Evolutionary conservation across 2,329 filamentous ascomycete species (phyloP).

Genomic region (Sporothrix brasiliensis): DNA sequence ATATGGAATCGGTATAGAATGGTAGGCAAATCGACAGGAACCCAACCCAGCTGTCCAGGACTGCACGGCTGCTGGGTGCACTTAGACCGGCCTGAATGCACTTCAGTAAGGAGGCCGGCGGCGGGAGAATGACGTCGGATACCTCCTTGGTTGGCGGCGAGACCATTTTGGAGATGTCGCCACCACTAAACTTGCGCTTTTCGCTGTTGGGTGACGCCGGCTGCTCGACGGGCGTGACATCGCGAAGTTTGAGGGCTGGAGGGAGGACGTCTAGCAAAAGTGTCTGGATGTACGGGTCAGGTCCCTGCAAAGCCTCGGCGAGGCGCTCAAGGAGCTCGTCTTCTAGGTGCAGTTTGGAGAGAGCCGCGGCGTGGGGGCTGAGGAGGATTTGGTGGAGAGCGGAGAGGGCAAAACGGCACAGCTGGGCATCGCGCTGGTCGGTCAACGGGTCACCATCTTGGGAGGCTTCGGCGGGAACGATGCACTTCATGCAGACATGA

Average conservation of each 20-base stretch:
- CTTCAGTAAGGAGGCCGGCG: slow-evolving; percentile 73
- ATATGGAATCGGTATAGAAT: slow-evolving; percentile 80
- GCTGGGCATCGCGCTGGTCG: slow-evolving; percentile 59
- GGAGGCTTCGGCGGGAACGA: slow-evolving; percentile 46
- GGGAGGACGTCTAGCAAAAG: slow-evolving; percentile 78
- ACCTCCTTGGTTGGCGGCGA: slow-evolving; percentile 8
- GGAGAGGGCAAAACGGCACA: slow-evolving; percentile 71
- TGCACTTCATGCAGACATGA: slow-evolving; percentile 65
- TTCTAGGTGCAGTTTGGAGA: slow-evolving; percentile 70
- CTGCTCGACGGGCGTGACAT: slow-evolving; percentile 43
- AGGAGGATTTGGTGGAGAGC: slow-evolving; percentile 71
- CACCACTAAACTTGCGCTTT: slow-evolving; percentile 47
- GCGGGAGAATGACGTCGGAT: slow-evolving; percentile 44
- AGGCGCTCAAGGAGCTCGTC: slow-evolving; percentile 70
- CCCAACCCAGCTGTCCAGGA: slow-evolving; percentile 88
- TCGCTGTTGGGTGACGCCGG: slow-evolving; percentile 48
- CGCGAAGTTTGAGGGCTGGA: slow-evolving; percentile 69
- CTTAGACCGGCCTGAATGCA: slow-evolving; percentile 82
- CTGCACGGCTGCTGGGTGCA: slow-evolving; percentile 69
- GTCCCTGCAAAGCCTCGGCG: slow-evolving; percentile 59
- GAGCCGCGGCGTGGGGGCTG: slow-evolving; percentile 61
- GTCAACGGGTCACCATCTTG: slow-evolving; percentile 44
- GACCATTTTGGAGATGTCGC: slow-evolving; percentile 28
- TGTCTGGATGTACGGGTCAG: slow-evolving; percentile 73
- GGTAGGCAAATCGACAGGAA: slow-evolving; percentile 84